Conservation (phyloP, 2,329 filamentous ascomycete species). For the Trichoderma atroviride region DNA sequence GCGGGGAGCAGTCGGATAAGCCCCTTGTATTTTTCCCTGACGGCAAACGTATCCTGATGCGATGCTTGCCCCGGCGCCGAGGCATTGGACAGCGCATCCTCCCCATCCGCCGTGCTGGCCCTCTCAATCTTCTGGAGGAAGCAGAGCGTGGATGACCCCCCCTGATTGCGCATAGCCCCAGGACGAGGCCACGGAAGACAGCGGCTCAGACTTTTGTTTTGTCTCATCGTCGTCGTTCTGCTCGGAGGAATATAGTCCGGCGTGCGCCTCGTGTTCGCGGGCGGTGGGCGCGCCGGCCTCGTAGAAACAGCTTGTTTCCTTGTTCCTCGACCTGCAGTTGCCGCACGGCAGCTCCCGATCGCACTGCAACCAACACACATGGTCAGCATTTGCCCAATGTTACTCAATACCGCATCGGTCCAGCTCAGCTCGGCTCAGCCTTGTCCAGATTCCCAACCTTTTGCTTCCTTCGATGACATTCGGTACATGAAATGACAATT, state of each 20-base stretch:
- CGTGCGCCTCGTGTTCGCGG: slow-evolving; percentile 37
- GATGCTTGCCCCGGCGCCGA: slow-evolving; percentile 2
- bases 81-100: slow-evolving; percentile 28
- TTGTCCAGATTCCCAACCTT: slow-evolving; percentile 47
- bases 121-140: slow-evolving; percentile 59
- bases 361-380: slow-evolving; percentile 45
- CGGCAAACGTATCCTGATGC: slow-evolving; percentile 41
- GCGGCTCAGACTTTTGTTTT: slow-evolving; percentile 34
- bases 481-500: slow-evolving; percentile 64
- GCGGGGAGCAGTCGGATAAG: slow-evolving; percentile 61
- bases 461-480: slow-evolving; percentile 66
- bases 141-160: slow-evolving; percentile 55
- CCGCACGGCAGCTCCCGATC: slow-evolving; percentile 62
- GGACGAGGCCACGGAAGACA: slow-evolving; percentile 50
- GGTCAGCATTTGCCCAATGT: slow-evolving; percentile 3
- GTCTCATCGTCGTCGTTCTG: neutral
- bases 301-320: slow-evolving; percentile 59
- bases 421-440: neutral
- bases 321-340: slow-evolving; percentile 61
- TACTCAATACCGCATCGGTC: neutral
- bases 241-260: slow-evolving; percentile 17
- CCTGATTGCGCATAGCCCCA: slow-evolving; percentile 59
- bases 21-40: slow-evolving; percentile 60
- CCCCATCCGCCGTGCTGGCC: slow-evolving; percentile 38
- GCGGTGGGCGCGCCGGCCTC: slow-evolving; percentile 54